Percentiles rank a stretch among this genome's conserved stretches.
phyloP scores from a whole-genome alignment of 345 rosid genomes.

The Eucalyptus camaldulensis region DNA sequence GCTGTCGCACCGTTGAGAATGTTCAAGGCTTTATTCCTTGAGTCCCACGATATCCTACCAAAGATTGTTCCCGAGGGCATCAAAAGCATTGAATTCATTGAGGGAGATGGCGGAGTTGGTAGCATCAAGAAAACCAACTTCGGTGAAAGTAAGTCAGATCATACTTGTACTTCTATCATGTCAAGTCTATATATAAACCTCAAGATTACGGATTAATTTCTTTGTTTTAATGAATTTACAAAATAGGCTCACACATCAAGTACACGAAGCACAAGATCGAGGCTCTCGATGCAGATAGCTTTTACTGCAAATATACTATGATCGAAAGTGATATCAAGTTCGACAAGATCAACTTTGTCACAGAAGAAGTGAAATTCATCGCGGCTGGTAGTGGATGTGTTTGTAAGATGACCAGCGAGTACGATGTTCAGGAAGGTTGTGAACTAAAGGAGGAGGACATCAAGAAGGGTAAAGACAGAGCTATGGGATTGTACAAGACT shows the following conservation, averaged over 20 bases:
- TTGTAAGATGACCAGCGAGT: not conserved
- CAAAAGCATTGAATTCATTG: not conserved
- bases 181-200: not conserved
- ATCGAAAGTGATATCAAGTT: not conserved
- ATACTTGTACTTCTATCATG: not conserved
- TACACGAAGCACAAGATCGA: not conserved
- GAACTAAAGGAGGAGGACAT: not conserved
- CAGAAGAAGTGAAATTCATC: not conserved
- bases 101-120: slow-evolving; percentile 33
- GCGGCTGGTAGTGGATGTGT: not conserved
- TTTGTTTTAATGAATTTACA: not conserved
- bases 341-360: not conserved
- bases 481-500: not conserved
- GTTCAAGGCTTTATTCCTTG: too few relatives aligned
- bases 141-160: not conserved
- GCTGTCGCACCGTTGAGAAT: too few relatives aligned
- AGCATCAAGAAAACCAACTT: slow-evolving; percentile 9
- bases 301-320: not conserved
- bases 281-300: not conserved
- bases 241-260: not conserved
- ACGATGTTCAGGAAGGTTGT: not conserved
- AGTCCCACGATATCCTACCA: too few relatives aligned
- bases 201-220: too few relatives aligned
- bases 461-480: not conserved
- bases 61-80: slow-evolving; percentile 10